Conservation (phyloP, 2,329 filamentous ascomycete genomes). For the Hymenoscyphus repandus region DNA sequence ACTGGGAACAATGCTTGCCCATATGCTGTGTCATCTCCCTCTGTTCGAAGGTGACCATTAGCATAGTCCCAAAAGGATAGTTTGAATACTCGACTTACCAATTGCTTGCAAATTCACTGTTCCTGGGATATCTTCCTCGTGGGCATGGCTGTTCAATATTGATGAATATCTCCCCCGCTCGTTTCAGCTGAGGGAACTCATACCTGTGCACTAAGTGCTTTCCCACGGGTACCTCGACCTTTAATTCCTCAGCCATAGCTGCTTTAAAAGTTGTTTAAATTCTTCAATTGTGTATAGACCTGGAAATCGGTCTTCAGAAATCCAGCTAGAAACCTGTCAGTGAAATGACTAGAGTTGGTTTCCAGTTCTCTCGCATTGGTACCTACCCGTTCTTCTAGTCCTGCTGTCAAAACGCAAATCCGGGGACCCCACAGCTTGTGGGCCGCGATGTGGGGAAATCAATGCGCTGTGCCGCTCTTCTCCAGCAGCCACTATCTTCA, state of each 20-base stretch:
- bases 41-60: conserved; percentile 24
- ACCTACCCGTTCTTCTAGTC: too few relatives aligned
- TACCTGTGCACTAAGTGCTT: not conserved
- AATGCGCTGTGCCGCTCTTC: too few relatives aligned
- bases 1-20: conserved; percentile 58
- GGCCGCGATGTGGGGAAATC: too few relatives aligned
- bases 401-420: too few relatives aligned
- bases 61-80: not conserved
- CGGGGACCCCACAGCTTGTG: too few relatives aligned
- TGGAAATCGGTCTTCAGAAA: too few relatives aligned
- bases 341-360: too few relatives aligned
- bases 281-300: not conserved
- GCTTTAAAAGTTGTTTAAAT: not conserved
- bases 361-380: too few relatives aligned
- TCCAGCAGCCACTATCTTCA: too few relatives aligned
- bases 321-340: too few relatives aligned
- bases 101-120: conserved; percentile 47
- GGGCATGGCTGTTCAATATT: conserved; percentile 41
- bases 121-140: conserved; percentile 50
- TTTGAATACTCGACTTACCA: conserved; percentile 20
- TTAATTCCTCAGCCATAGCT: not conserved
- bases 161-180: not conserved
- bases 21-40: conserved; percentile 54
- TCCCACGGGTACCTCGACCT: not conserved
- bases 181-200: not conserved